Conservation (phyloP, 257 asterid genomes). For the Pogostemon cablin region DNA sequence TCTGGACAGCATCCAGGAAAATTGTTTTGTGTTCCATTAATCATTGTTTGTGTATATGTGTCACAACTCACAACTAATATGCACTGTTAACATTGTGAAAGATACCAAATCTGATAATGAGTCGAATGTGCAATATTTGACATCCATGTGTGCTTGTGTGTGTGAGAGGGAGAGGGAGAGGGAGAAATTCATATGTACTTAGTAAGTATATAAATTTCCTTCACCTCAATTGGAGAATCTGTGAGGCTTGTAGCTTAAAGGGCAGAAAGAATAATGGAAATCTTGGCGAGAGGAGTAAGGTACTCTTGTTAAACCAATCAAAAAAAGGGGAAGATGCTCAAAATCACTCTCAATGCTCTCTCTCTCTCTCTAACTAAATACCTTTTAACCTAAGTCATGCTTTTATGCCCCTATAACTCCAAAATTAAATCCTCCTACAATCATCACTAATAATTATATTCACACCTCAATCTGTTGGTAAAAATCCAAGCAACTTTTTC, state of each 20-base stretch:
- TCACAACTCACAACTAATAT: constrained; percentile 8
- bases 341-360: constrained; percentile 27
- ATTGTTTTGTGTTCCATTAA: constrained; percentile 21
- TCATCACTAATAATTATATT: constrained; percentile 30
- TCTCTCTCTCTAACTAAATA: constrained; percentile 14
- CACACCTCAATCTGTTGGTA: constrained; percentile 29
- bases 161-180: background rate
- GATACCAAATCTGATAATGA: background rate
- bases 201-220: too few relatives aligned
- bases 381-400: constrained; percentile 41
- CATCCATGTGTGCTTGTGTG: background rate
- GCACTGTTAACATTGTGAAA: constrained; percentile 8
- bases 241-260: constrained; percentile 16
- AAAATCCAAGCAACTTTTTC: constrained; percentile 36
- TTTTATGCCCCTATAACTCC: constrained; percentile 35
- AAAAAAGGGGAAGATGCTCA: constrained; percentile 24
- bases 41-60: constrained; percentile 9
- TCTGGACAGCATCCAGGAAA: constrained; percentile 17
- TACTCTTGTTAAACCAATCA: constrained; percentile 32
- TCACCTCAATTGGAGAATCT: background rate
- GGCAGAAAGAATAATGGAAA: constrained; percentile 27
- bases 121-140: background rate
- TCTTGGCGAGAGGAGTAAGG: constrained; percentile 35
- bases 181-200: too few relatives aligned
- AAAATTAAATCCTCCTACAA: constrained; percentile 16